Evolutionary conservation across 805 yeast genomes (phyloP).

Genomic region (Pichia pseudocactophila): DNA sequence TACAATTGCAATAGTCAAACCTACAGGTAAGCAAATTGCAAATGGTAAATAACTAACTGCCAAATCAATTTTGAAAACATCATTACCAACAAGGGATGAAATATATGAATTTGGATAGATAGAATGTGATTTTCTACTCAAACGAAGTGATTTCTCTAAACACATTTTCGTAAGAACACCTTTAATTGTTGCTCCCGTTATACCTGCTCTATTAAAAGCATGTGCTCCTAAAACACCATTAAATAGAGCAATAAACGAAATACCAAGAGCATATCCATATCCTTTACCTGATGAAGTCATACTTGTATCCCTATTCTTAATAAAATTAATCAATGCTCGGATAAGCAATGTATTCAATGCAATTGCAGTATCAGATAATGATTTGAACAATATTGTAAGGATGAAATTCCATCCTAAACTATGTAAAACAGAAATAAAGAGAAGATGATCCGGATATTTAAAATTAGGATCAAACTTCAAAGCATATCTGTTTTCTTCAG

Average conservation of each 20-base stretch:
- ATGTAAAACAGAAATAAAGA: conserved; percentile 38
- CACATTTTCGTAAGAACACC: conserved; percentile 64
- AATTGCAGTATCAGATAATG: conserved; percentile 37
- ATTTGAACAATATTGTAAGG: conserved; percentile 33
- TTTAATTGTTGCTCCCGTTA: conserved; percentile 63
- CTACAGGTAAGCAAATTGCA: conserved; percentile 52
- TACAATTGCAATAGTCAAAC: conserved; percentile 53
- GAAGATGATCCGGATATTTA: conserved; percentile 36
- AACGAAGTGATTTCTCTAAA: conserved; percentile 55
- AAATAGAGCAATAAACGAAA: conserved; percentile 44
- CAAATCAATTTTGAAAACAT: conserved; percentile 73
- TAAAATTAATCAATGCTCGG: conserved; percentile 53
- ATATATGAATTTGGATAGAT: conserved; percentile 60
- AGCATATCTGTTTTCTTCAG: conserved; percentile 27
- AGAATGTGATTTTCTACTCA: conserved; percentile 49
- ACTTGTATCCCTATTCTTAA: conserved; percentile 41
- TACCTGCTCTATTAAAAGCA: conserved; percentile 50
- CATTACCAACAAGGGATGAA: conserved; percentile 75
- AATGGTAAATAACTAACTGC: conserved; percentile 62
- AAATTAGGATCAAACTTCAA: conserved; percentile 30
- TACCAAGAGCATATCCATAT: conserved; percentile 68
- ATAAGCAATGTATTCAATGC: conserved; percentile 62
- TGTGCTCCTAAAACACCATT: conserved; percentile 48
- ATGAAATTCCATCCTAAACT: conserved; percentile 42
- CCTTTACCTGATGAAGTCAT: conserved; percentile 45